phyloP scores from a whole-genome alignment of 2,329 filamentous ascomycete genomes.

The Pezicula neosporulosa region DNA sequence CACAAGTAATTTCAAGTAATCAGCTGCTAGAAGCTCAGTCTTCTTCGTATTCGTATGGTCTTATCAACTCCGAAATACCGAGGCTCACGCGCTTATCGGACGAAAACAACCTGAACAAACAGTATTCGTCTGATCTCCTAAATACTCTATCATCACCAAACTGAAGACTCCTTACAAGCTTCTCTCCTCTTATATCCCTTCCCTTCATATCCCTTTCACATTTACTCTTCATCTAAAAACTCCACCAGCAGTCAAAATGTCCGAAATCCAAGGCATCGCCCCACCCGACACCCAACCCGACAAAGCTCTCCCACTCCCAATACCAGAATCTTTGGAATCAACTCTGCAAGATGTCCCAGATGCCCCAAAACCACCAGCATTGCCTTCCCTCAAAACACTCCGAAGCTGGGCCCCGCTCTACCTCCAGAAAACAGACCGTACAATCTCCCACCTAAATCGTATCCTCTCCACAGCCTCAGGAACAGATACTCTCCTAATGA shows the following conservation, averaged over 20 bases:
- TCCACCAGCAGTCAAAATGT: slow-evolving; percentile 15
- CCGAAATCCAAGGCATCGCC: slow-evolving; percentile 19
- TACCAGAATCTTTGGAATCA: slow-evolving; percentile 8
- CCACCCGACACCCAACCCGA: slow-evolving; percentile 16
- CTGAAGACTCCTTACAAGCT: no score
- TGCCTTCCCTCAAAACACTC: slow-evolving; percentile 17
- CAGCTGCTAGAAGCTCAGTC: no score
- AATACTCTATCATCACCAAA: no score
- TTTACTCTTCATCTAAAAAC: not conserved
- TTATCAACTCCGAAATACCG: no score
- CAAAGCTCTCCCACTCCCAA: slow-evolving; percentile 12
- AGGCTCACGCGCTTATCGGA: no score
- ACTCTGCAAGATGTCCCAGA: slow-evolving; percentile 14
- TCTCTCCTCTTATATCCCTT: not conserved
- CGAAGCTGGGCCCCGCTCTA: slow-evolving; percentile 27
- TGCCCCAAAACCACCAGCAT: slow-evolving; percentile 8
- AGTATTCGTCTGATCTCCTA: no score
- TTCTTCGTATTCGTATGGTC: no score
- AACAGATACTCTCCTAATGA: slow-evolving; percentile 66
- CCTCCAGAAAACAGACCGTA: slow-evolving; percentile 24
- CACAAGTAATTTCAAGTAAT: no score
- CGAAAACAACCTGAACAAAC: no score
- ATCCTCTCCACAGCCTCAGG: slow-evolving; percentile 66
- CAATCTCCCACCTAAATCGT: slow-evolving; percentile 51
- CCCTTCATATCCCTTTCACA: not conserved